Evolutionary conservation across 371 early-diverging fungal genomes (phyloP), one percentile per base, ranked within the genome.

Genomic region (Parasitella parasitica): DNA sequence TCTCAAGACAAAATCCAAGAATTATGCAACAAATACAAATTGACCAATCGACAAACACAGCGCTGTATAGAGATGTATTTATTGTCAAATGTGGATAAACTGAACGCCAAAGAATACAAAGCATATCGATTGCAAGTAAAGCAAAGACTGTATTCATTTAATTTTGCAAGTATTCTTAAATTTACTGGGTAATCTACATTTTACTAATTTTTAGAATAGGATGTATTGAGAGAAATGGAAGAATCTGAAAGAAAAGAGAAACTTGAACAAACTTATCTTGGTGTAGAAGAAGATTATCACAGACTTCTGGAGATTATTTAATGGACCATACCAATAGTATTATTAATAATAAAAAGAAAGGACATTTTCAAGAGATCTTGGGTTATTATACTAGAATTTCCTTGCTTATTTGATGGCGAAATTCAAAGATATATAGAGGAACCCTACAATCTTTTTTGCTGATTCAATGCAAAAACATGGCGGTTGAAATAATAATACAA

Each of bases 81-180:
- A 57, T 67, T 95, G 26, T 72, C 79, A 35, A 72, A 71, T 13
- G 56, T 93, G 39, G 81, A 87, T 64, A 78, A 77, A 46, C 57
- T 74, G 26, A 78, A 89, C 43, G 72, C 72, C 26, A 70, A 66
- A 0, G 83, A 67, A 20, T 85, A 82, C 59, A 79, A 77, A 52
- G 69, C 68, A 11, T 93, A 89, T 73, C 72, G 94, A 54, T 69
- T 95, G 43, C 89, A 87, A 64, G 92, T 96, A 15, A 96, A 96
- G 74, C 76, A 83, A 52, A 75, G 96, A 34, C 74, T 96, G 16
- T 96, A 87, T 70, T 69, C 77, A 26, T 89, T 89, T 58, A 94
- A 95, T 71, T 72, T 80, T 68, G 90, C 84, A 76, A 65, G 75
- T 63, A 11, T 28, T 35, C 8, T 36, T 16, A 28, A 49, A 4